A percentile compares a stretch with the other conserved stretches of the same genome.
Conservation (phyloP, 108 stramenopile species). For the Discostella pseudostelligera region DNA sequence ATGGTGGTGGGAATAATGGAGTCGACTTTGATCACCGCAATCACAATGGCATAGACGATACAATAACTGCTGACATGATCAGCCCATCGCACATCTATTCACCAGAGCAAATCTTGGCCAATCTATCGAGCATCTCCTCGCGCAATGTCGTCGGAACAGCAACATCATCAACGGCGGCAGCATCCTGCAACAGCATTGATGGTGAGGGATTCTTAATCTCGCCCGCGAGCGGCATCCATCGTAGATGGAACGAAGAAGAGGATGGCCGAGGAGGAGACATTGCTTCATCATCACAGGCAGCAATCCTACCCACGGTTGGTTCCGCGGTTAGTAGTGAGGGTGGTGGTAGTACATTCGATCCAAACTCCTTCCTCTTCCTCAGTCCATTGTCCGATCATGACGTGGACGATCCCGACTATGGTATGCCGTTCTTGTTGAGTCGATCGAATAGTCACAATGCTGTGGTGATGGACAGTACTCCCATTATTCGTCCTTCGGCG, state of each 20-base stretch:
- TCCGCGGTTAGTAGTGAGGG: neutral
- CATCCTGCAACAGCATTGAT: neutral
- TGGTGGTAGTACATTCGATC: conserved; percentile 9
- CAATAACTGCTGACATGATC: neutral
- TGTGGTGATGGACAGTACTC: neutral
- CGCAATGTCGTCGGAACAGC: neutral
- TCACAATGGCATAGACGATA: neutral
- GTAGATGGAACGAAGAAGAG: neutral
- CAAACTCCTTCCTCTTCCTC: conserved; percentile 5
- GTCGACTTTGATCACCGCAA: neutral
- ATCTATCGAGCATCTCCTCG: conserved; percentile 2
- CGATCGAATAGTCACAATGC: conserved; percentile 9
- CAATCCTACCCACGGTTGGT: neutral
- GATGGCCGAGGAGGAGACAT: neutral
- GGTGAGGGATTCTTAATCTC: conserved; percentile 1
- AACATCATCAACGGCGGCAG: too few species aligned
- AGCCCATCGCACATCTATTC: neutral
- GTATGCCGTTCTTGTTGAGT: conserved; percentile 11
- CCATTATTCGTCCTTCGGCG: neutral
- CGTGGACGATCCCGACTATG: conserved; percentile 12
- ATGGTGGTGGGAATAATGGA: too few species aligned
- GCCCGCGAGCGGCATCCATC: neutral
- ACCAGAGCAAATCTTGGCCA: neutral
- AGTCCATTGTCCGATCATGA: conserved; percentile 6
- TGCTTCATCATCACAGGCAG: neutral